Conservation (phyloP, 345 rosid species). For the Hypericum perforatum region DNA sequence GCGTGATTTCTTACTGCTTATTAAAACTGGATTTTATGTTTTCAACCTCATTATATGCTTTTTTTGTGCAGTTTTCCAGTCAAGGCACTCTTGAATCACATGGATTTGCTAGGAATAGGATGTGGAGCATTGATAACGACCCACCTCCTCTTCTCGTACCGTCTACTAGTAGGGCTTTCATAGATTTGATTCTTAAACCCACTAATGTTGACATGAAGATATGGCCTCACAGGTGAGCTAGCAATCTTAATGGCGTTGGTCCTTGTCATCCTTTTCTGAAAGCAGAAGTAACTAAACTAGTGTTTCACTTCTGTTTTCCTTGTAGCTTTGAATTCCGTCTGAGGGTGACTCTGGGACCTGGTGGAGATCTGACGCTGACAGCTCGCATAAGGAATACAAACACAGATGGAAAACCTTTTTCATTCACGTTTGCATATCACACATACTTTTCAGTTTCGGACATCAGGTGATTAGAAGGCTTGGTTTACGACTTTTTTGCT, state of each 20-base stretch:
- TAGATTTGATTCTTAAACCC: conserved; percentile 72
- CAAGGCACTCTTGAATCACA: conserved; percentile 61
- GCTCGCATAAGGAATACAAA: conserved; percentile 79
- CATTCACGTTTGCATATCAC: conserved; percentile 93
- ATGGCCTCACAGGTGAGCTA: conserved; percentile 73
- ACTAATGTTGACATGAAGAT: conserved; percentile 72
- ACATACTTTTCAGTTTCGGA: conserved; percentile 93
- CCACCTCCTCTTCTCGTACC: conserved; percentile 64
- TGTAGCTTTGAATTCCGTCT: conserved; percentile 78
- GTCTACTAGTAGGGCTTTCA: conserved; percentile 34
- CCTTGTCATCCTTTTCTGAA: background rate
- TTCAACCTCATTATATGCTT: conserved; percentile 6
- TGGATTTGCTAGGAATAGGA: conserved; percentile 89
- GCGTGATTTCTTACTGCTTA: background rate
- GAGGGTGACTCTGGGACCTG: conserved; percentile 70
- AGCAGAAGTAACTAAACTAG: background rate
- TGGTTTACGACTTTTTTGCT: too few species aligned
- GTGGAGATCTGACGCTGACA: conserved; percentile 75
- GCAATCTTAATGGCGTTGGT: background rate
- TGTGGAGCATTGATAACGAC: conserved; percentile 66
- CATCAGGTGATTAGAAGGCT: conserved; percentile 44
- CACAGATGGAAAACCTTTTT: conserved; percentile 74
- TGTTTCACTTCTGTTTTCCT: conserved; percentile 2
- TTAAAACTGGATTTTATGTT: too few species aligned
- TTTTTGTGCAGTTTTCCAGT: conserved; percentile 53